phyloP scores from a whole-genome alignment of 2,329 filamentous ascomycete species.

The Colletotrichum sublineola region DNA sequence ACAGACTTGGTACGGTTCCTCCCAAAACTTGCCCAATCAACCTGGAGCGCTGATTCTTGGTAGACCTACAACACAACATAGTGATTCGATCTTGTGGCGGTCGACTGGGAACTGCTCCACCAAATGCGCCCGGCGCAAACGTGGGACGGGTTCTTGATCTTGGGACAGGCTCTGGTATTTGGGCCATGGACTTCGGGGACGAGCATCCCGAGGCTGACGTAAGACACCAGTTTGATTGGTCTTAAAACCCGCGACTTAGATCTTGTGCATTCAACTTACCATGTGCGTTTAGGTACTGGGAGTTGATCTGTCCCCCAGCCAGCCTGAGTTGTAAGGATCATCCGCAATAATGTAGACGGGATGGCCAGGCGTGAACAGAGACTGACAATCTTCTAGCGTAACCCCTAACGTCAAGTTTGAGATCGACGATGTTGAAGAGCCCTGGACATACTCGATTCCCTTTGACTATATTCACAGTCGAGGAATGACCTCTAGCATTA shows the following conservation, averaged over 20 bases:
- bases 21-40: no score
- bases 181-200: conserved; percentile 59
- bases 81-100: conserved; percentile 35
- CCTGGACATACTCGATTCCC: conserved; percentile 53
- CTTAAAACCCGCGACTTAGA: no score
- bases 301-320: conserved; percentile 51
- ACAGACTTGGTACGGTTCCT: conserved; percentile 18
- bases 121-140: conserved; percentile 44
- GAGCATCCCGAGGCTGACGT: conserved; percentile 49
- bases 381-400: conserved; percentile 49
- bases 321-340: conserved; percentile 49
- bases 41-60: no score
- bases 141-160: conserved; percentile 56
- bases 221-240: no score
- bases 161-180: conserved; percentile 61
- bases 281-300: no score
- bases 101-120: conserved; percentile 44
- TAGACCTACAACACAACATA: no score
- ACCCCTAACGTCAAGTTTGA: conserved; percentile 64
- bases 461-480: conserved; percentile 58
- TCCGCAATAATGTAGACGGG: neutral
- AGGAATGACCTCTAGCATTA: conserved; percentile 53
- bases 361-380: neutral
- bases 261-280: no score
- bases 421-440: conserved; percentile 56